phyloP scores from a whole-genome alignment of 441 rosid genomes.

The Mallotus japonicus region DNA sequence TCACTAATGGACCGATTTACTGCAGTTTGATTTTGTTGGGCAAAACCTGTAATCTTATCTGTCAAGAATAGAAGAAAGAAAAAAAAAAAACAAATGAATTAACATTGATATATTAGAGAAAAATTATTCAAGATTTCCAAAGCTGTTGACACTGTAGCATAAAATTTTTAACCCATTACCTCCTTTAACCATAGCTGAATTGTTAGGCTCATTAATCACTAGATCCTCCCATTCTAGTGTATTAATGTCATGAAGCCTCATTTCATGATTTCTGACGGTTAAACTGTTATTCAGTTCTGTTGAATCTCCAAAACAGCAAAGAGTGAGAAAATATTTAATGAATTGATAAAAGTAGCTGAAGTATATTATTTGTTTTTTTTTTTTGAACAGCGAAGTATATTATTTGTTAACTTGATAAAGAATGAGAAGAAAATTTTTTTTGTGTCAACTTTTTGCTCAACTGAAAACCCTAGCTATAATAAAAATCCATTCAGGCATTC shows the following conservation, averaged over 20 bases:
- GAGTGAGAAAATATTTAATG: constrained; percentile 19
- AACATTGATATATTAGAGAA: background rate
- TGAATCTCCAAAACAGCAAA: constrained; percentile 32
- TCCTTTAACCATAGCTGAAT: constrained; percentile 33
- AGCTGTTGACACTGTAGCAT: constrained; percentile 12
- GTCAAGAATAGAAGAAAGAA: constrained; percentile 25
- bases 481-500: background rate
- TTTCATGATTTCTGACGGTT: constrained; percentile 57
- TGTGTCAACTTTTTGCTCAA: constrained; percentile 3
- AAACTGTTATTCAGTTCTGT: constrained; percentile 48
- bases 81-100: constrained; percentile 10
- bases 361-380: background rate
- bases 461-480: constrained; percentile 6
- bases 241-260: constrained; percentile 84
- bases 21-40: constrained; percentile 44
- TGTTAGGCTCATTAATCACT: constrained; percentile 49
- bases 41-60: constrained; percentile 49
- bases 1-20: constrained; percentile 35
- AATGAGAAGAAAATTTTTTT: background rate
- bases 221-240: constrained; percentile 99
- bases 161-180: constrained; percentile 38
- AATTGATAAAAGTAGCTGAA: background rate
- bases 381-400: too few relatives aligned
- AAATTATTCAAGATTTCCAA: constrained; percentile 15
- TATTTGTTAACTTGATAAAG: background rate